Evolutionary conservation across 2,329 filamentous ascomycete species (phyloP).

Genomic region (Trichoderma harzianum): DNA sequence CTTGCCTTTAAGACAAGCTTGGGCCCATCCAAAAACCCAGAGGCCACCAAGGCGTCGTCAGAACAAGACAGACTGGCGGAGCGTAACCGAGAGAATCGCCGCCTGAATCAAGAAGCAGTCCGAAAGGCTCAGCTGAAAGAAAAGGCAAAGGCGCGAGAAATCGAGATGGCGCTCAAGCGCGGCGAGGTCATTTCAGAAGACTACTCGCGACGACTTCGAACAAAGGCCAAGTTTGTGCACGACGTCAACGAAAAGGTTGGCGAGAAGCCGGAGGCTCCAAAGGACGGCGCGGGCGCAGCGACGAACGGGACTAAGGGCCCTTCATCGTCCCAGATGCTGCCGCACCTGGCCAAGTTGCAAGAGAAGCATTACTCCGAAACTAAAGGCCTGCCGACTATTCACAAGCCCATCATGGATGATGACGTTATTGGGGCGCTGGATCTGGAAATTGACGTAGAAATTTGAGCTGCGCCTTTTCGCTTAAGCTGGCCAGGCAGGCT

Average conservation of each 20-base stretch:
- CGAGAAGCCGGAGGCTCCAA: slow-evolving; percentile 48
- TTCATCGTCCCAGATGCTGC: slow-evolving; percentile 42
- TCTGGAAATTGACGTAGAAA: slow-evolving; percentile 87
- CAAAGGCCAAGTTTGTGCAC: slow-evolving; percentile 65
- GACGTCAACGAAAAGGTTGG: slow-evolving; percentile 50
- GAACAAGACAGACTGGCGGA: slow-evolving; percentile 81
- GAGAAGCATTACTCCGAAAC: slow-evolving; percentile 53
- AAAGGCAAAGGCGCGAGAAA: slow-evolving; percentile 58
- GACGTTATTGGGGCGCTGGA: slow-evolving; percentile 89
- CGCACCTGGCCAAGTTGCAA: slow-evolving; percentile 53
- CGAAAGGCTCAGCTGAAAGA: slow-evolving; percentile 86
- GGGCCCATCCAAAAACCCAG: slow-evolving; percentile 50
- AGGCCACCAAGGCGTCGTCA: slow-evolving; percentile 46
- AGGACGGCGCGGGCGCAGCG: slow-evolving; percentile 50
- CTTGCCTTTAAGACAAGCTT: slow-evolving; percentile 70
- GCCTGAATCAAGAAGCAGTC: slow-evolving; percentile 82
- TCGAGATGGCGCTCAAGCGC: slow-evolving; percentile 58
- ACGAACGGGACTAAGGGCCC: slow-evolving; percentile 50
- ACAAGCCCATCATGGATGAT: slow-evolving; percentile 81
- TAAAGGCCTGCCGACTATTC: slow-evolving; percentile 64
- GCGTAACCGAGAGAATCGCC: slow-evolving; percentile 80
- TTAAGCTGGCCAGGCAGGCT: neutral
- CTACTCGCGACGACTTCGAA: slow-evolving; percentile 60
- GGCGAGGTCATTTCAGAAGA: slow-evolving; percentile 61
- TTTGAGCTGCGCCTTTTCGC: slow-evolving; percentile 42